Evolutionary conservation across 2,329 filamentous ascomycete species (phyloP).

Genomic region (Dendryphion nanum): DNA sequence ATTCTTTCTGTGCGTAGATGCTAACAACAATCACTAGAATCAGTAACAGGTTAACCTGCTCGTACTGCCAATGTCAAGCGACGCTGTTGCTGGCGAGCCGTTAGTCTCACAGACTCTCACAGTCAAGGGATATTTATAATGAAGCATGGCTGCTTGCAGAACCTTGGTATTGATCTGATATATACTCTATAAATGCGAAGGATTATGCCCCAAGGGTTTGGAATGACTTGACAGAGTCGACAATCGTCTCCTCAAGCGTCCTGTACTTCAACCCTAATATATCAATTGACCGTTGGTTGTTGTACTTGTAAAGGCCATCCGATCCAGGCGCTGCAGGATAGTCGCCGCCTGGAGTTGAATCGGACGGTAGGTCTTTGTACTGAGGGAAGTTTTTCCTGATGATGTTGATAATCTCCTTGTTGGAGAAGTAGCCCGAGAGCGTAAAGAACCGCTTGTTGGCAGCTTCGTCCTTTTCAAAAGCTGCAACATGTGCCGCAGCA

Average conservation of each 20-base stretch:
- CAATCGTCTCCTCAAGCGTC: conserved; percentile 57
- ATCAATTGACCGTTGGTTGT: conserved; percentile 56
- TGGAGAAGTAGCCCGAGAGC: conserved; percentile 57
- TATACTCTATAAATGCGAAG: too few species aligned
- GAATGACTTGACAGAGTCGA: conserved; percentile 64
- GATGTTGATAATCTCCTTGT: conserved; percentile 57
- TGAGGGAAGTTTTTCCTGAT: conserved; percentile 57
- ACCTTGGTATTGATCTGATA: too few species aligned
- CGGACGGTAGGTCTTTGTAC: conserved; percentile 50
- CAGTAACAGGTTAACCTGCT: not conserved
- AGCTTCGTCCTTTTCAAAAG: conserved; percentile 54
- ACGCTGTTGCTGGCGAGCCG: too few species aligned
- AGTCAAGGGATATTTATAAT: too few species aligned
- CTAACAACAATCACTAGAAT: conserved; percentile 3
- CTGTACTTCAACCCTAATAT: conserved; percentile 62
- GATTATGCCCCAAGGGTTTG: conserved; percentile 53
- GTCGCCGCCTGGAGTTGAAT: conserved; percentile 43
- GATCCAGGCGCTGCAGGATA: conserved; percentile 50
- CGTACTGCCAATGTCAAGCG: not conserved
- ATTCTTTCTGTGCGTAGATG: conserved; percentile 1
- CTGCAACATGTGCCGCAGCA: conserved; percentile 62
- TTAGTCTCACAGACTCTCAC: too few species aligned
- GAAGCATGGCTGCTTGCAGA: too few species aligned
- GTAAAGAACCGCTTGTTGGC: conserved; percentile 66
- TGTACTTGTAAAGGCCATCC: conserved; percentile 43